Evolutionary conservation across 352 stramenopile genomes (phyloP).

Genomic region (Thraustochytrium striatum): DNA sequence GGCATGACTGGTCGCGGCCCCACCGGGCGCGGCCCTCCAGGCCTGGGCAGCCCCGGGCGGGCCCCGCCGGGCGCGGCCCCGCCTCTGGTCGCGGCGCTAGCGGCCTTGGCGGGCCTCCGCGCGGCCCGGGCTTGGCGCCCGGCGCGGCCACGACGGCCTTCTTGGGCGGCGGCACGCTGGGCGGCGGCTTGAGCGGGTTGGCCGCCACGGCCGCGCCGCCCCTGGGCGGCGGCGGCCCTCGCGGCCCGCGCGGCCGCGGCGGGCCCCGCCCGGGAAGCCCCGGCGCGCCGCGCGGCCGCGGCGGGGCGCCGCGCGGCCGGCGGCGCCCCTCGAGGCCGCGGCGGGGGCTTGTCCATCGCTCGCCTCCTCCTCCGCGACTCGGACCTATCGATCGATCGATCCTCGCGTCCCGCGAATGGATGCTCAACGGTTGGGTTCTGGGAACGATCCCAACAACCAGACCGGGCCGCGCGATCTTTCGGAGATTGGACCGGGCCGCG

Average conservation of each 20-base stretch:
- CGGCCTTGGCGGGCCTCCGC: not conserved
- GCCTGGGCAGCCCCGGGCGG: not conserved
- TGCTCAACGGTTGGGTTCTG: not conserved
- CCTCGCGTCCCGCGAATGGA: not conserved
- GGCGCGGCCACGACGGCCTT: not conserved
- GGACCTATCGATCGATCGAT: too few relatives aligned
- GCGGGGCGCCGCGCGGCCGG: not conserved
- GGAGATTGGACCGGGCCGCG: too few relatives aligned
- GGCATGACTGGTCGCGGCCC: too few relatives aligned
- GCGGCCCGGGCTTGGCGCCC: not conserved
- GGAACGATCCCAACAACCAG: not conserved
- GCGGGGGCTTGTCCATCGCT: constrained; percentile 13
- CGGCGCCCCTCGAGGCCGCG: not conserved
- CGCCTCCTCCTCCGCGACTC: too few relatives aligned
- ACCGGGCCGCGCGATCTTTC: not conserved
- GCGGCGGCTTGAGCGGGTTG: constrained; percentile 20
- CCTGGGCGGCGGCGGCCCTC: not conserved
- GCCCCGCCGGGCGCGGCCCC: not conserved
- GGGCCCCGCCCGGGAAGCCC: not conserved
- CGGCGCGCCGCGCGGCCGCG: not conserved
- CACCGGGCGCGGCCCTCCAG: too few relatives aligned
- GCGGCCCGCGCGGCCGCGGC: not conserved
- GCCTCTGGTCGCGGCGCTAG: not conserved
- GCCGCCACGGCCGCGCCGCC: not conserved
- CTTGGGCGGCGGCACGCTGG: constrained; percentile 29